Conservation (phyloP, 345 rosid species). For the Erysimum cheiranthoides region DNA sequence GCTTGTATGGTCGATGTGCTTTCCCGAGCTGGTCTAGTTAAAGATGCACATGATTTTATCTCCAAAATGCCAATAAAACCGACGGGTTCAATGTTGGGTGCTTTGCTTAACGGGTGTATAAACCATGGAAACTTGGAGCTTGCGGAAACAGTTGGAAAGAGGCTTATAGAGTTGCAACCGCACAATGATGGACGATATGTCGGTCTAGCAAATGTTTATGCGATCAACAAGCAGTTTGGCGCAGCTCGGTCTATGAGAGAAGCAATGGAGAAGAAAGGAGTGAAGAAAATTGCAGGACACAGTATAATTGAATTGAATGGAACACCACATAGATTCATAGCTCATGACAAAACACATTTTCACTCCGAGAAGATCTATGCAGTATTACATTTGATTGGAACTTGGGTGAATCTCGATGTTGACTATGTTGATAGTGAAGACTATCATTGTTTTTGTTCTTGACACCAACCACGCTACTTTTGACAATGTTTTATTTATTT, state of each 20-base stretch:
- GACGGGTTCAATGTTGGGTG: conserved; percentile 76
- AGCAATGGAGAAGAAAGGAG: conserved; percentile 82
- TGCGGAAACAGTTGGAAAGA: conserved; percentile 74
- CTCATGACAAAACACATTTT: conserved; percentile 66
- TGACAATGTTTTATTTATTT: background rate
- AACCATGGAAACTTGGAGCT: conserved; percentile 67
- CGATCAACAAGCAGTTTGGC: conserved; percentile 59
- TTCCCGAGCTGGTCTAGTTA: conserved; percentile 72
- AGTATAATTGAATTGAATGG: conserved; percentile 65
- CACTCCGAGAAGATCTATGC: conserved; percentile 48
- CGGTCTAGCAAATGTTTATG: conserved; percentile 72
- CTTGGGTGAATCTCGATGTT: conserved; percentile 54
- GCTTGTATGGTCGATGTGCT: conserved; percentile 88
- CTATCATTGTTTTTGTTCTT: background rate
- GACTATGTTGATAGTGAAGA: conserved; percentile 16
- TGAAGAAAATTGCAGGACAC: conserved; percentile 77
- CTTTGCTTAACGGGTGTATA: conserved; percentile 74
- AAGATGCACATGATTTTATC: conserved; percentile 64
- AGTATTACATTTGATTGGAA: conserved; percentile 49
- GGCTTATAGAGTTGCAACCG: conserved; percentile 75
- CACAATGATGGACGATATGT: conserved; percentile 75
- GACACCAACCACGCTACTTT: background rate
- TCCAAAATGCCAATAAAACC: conserved; percentile 63
- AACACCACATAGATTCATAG: conserved; percentile 63
- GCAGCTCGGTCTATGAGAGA: conserved; percentile 68